Evolutionary conservation across 2,329 filamentous ascomycete genomes (phyloP).

Genomic region (Paecilomyces niveus): DNA sequence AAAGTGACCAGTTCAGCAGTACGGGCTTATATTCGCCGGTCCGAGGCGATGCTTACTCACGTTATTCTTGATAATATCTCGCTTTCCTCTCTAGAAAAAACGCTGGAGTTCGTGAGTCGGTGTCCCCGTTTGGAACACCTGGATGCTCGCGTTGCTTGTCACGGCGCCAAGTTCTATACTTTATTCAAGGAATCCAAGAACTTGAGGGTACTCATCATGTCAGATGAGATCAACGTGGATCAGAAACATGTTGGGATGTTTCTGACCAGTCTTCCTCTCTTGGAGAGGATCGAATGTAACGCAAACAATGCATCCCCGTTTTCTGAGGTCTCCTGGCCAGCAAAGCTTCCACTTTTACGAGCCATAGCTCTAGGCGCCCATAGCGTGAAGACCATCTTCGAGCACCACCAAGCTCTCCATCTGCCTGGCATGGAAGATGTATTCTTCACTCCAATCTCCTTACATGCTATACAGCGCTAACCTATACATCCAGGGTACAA

Average conservation of each 20-base stretch:
- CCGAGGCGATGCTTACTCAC: slow-evolving; percentile 25
- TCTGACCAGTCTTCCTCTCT: slow-evolving; percentile 15
- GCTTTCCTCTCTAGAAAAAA: slow-evolving; percentile 15
- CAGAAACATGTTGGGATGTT: slow-evolving; percentile 19
- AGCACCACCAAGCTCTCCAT: background rate
- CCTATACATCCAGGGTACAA: slow-evolving; percentile 5
- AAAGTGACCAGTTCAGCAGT: slow-evolving; percentile 34
- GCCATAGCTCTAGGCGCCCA: slow-evolving; percentile 18
- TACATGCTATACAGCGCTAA: background rate
- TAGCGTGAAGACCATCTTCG: slow-evolving; percentile 1
- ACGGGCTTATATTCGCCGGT: slow-evolving; percentile 26
- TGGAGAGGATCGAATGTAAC: slow-evolving; percentile 21
- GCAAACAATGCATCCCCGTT: slow-evolving; percentile 11
- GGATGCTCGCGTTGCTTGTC: slow-evolving; percentile 16
- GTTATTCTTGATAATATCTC: slow-evolving; percentile 24
- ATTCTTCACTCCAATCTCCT: background rate
- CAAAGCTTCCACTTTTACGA: slow-evolving; percentile 21
- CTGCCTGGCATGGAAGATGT: background rate
- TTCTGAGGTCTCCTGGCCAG: slow-evolving; percentile 11
- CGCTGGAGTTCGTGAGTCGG: slow-evolving; percentile 24
- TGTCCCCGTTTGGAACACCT: slow-evolving; percentile 27
- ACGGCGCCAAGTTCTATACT: slow-evolving; percentile 14
- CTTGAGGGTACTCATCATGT: slow-evolving; percentile 19
- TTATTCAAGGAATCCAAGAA: slow-evolving; percentile 19
- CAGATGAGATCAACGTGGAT: slow-evolving; percentile 15